Evolutionary conservation across 208 protist species (phyloP), one percentile per base, ranked within the genome.

Genomic region (Acanthamoeba rhysodes): DNA sequence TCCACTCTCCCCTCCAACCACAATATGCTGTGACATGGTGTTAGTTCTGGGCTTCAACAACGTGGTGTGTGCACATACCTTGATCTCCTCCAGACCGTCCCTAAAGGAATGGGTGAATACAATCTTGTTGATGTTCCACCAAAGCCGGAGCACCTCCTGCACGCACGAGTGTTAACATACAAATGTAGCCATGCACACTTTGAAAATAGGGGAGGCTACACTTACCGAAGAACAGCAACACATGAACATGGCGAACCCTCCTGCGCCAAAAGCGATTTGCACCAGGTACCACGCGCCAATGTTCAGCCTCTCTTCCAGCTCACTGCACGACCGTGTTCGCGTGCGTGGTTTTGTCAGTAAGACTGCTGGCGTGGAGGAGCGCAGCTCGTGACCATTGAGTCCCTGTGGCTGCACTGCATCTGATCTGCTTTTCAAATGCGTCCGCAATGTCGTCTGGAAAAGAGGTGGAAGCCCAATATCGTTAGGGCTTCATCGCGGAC

Each of bases 301-400:
- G 85, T 91, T 91, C 20, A 91, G 64, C 5, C 85, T 53, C 41
- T 91, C 62, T 18, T 91, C 24, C 16, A 91, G 85, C 41, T 91
- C 85, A 68, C 85, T 74, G 85, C 37, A 20, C 32, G 27, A 84
- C 41, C 32, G 24, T 53, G 27, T 55, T 14, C 68, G 16, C 14
- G 20, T n/a, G 16, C n/a, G 57, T 64, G 57, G 2, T 18, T 16
- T n/a, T 34, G 32, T 20, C 12, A 16, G 29, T 27, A 6, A 22
- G 29, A 2, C 22, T 20, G 32, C 76, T 34, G 37, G 1, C 2
- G 16, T 45, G 20, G 12, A 9, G 9, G 24, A 80, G 16, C 16
- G 18, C 29, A 0, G 9, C 41, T 45, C 41, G 12, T 27, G 55
- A 84, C 76, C 76, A 84, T 29, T 84, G 37, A 20, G 76, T 84